Evolutionary conservation across 441 rosid species (phyloP), one percentile per base, ranked within the genome.

Genomic region (Arabidopsis lyrata): DNA sequence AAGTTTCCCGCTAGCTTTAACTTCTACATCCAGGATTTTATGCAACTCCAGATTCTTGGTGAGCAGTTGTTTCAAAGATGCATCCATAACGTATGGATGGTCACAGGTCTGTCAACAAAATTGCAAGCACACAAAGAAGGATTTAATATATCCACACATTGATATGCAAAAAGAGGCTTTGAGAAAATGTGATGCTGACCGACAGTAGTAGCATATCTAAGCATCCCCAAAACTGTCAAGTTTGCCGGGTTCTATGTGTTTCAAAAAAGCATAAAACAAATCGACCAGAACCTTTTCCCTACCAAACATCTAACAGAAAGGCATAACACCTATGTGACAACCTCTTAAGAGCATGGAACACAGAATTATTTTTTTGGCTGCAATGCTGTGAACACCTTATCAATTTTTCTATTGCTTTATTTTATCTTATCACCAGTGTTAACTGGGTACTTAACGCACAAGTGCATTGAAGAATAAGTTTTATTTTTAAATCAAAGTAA

Each of bases 1-100:
- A 68, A 93, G 84, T 81, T 96, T 96, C 65, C 97, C 97, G 63
- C 99, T 88, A 49, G 95, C 99, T 84, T 90, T 87, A 82, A 89
- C 85, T 72, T 88, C 99, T 78, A 86, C 80, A 74, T 93, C 92
- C 78, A 93, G 76, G 68, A 68, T 31, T 49, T 92, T 83, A 61
- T 45, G 74, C 71, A 8, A 67, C 71, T 71, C 52, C 41, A 81
- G 76, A 68, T 82, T 86, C 72, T 82, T 78, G 18, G 64, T 69
- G 62, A 88, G 77, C 59, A 72, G 70, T 53, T 29, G 55, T 62
- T 80, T 84, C 66, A 84, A 75, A 47, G 79, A 76, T 63, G 80
- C 49, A 82, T 91, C 90, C 83, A 80, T 68, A 73, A 84, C 67
- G 80, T 88, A 91, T 20, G 99, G 98, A 83, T 93, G 97, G 83